Conservation (phyloP, 148 eudicot species). For the Beta vulgaris region DNA sequence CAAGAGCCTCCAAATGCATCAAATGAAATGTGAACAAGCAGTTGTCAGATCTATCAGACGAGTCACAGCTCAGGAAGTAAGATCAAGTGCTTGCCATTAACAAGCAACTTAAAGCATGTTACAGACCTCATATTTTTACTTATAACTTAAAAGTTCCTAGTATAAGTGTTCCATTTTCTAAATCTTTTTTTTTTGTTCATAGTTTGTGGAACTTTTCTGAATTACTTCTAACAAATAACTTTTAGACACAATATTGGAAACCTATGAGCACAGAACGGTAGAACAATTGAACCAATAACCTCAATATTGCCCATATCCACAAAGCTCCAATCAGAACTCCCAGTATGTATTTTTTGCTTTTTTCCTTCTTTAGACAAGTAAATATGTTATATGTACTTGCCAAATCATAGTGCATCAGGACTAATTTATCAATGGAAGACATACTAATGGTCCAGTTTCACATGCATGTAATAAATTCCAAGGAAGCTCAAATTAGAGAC, state of each 20-base stretch:
- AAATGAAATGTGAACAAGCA: too few relatives aligned
- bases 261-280: neutral
- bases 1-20: neutral
- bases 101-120: neutral
- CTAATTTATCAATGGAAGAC: neutral
- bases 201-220: neutral
- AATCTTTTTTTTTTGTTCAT: too few relatives aligned
- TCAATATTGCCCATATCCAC: neutral
- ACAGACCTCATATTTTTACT: neutral
- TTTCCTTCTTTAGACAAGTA: neutral
- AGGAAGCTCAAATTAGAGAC: neutral
- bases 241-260: too few relatives aligned
- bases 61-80: too few relatives aligned
- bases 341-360: neutral
- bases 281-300: too few relatives aligned
- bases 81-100: too few relatives aligned
- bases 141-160: too few relatives aligned
- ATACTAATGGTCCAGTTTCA: neutral
- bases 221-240: neutral
- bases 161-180: too few relatives aligned
- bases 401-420: neutral
- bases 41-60: too few relatives aligned
- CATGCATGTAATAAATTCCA: conserved; percentile 1
- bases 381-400: too few relatives aligned
- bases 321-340: neutral